Percentiles rank a stretch among this genome's conserved stretches.
These are phyloP conservation scores for Halenospora varia DNA, from an alignment of 495 filamentous ascomycete species.

Conservation along the genomic window DNA sequence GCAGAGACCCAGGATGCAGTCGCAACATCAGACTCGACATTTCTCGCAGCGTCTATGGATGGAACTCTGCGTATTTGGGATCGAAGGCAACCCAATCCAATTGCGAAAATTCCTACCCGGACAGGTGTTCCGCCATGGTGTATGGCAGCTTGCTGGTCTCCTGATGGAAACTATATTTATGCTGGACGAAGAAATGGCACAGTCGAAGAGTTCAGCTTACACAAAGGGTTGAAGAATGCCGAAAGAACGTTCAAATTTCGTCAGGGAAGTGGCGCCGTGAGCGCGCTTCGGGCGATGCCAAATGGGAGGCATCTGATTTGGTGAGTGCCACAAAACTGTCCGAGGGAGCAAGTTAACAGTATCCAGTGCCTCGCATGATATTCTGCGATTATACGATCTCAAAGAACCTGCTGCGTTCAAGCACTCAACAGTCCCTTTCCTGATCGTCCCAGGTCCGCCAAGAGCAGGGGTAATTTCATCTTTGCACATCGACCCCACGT, in stretches of 20 bases:
- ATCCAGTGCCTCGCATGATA: constrained; percentile 82
- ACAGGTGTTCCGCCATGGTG: constrained; percentile 88
- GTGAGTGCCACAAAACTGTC: constrained; percentile 36
- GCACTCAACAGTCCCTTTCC: constrained; percentile 82
- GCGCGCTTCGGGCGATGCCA: constrained; percentile 81
- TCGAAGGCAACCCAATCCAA: constrained; percentile 66
- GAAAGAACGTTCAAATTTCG: constrained; percentile 88
- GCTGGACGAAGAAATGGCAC: constrained; percentile 89
- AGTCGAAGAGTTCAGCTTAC: constrained; percentile 89
- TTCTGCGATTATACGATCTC: constrained; percentile 87
- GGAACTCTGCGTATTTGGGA: constrained; percentile 92
- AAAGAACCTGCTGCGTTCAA: constrained; percentile 60
- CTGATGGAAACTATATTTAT: constrained; percentile 93
- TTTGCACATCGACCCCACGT: constrained; percentile 82
- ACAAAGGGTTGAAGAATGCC: constrained; percentile 69
- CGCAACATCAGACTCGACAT: constrained; percentile 60
- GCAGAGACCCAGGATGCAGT: constrained; percentile 29
- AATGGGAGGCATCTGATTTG: constrained; percentile 93
- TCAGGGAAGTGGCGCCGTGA: constrained; percentile 82
- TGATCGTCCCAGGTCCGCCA: constrained; percentile 89
- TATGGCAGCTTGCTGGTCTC: constrained; percentile 97
- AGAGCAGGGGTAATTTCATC: constrained; percentile 82
- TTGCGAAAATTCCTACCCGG: constrained; percentile 70
- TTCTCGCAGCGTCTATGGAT: constrained; percentile 83
- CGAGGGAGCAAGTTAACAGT: constrained; percentile 1